These are phyloP conservation scores for Penicillium concentricum DNA, from an alignment of 2,329 filamentous ascomycete species.

Conservation along the genomic window DNA sequence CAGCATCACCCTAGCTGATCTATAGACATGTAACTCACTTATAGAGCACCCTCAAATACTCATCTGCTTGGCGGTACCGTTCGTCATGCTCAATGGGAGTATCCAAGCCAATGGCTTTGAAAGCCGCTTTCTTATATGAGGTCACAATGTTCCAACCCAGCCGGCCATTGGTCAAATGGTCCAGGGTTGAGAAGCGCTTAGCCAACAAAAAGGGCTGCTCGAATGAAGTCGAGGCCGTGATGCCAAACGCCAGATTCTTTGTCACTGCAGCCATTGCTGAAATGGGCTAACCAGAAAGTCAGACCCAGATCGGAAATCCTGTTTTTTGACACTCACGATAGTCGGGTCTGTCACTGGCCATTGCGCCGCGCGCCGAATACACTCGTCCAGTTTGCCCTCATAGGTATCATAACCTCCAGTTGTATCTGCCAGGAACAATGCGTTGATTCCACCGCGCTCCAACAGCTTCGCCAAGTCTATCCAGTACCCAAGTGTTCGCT, in stretches of 20 bases:
- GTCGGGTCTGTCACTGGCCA: slow-evolving; percentile 66
- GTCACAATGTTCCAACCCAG: slow-evolving; percentile 69
- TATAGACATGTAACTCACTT: slow-evolving; percentile 44
- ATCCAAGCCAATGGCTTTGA: slow-evolving; percentile 62
- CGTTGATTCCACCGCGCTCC: slow-evolving; percentile 63
- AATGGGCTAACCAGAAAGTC: slow-evolving; percentile 49
- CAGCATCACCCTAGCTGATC: neutral
- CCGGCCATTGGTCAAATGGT: slow-evolving; percentile 61
- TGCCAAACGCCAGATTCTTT: slow-evolving; percentile 62
- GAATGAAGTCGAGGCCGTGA: slow-evolving; percentile 63
- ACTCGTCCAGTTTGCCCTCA: slow-evolving; percentile 58
- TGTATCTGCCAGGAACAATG: slow-evolving; percentile 65
- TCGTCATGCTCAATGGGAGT: slow-evolving; percentile 61
- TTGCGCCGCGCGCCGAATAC: slow-evolving; percentile 61
- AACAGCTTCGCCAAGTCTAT: slow-evolving; percentile 62
- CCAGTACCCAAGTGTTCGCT: slow-evolving; percentile 62
- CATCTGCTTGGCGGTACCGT: slow-evolving; percentile 60
- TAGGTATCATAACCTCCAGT: slow-evolving; percentile 66
- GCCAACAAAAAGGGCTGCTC: slow-evolving; percentile 63
- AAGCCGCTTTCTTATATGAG: slow-evolving; percentile 61
- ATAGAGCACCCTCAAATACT: slow-evolving; percentile 62
- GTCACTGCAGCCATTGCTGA: slow-evolving; percentile 67
- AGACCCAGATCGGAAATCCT: neutral
- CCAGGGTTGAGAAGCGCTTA: slow-evolving; percentile 61
- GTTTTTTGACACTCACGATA: slow-evolving; percentile 51